phyloP scores from a whole-genome alignment of 1,284 basidiomycete genomes.

The Thelephora terrestris region DNA sequence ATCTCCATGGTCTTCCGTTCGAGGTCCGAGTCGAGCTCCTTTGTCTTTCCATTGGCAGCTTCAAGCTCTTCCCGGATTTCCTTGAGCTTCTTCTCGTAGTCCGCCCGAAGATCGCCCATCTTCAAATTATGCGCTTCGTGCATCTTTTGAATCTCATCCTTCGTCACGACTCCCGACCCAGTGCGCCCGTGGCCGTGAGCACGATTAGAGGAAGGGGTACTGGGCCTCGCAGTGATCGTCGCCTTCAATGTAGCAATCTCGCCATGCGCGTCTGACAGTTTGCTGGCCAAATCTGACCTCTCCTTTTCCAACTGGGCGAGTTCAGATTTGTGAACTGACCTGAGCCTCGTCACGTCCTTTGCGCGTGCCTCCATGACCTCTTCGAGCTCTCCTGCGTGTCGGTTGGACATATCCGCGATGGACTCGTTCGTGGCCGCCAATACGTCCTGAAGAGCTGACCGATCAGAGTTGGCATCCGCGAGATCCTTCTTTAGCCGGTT shows the following conservation, averaged over 20 bases:
- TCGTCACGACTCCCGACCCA: conserved; percentile 41
- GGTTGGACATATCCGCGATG: conserved; percentile 54
- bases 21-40: conserved; percentile 50
- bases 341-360: conserved; percentile 57
- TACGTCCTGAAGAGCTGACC: conserved; percentile 46
- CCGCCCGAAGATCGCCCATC: conserved; percentile 65
- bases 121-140: conserved; percentile 78
- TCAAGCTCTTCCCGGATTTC: conserved; percentile 53
- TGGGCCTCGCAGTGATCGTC: conserved; percentile 34
- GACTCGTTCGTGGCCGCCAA: conserved; percentile 59
- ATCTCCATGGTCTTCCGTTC: conserved; percentile 70
- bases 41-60: conserved; percentile 38
- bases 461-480: conserved; percentile 51
- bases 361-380: conserved; percentile 56
- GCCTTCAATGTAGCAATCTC: conserved; percentile 60
- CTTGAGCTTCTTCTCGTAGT: conserved; percentile 54
- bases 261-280: conserved; percentile 62
- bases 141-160: conserved; percentile 62
- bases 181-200: conserved; percentile 32
- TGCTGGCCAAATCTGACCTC: conserved; percentile 48
- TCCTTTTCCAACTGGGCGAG: conserved; percentile 39
- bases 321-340: conserved; percentile 48
- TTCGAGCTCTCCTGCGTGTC: conserved; percentile 61
- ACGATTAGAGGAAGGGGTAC: conserved; percentile 43
- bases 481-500: conserved; percentile 48